Conservation (phyloP, 2,329 filamentous ascomycete species). For the Exserohilum turcica region DNA sequence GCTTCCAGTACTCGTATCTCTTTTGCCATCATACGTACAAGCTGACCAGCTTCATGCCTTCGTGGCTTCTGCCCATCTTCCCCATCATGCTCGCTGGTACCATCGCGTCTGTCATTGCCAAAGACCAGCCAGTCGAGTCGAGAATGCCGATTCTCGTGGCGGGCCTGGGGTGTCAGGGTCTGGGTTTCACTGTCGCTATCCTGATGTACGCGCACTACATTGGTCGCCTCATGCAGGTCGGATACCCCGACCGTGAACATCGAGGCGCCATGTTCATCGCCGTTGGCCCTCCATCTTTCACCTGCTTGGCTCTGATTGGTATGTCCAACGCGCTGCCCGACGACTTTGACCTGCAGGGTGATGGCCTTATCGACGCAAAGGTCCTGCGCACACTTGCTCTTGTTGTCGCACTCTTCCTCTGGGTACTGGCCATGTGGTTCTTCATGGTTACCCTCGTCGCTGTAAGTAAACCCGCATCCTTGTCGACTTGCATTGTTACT, state of each 20-base stretch:
- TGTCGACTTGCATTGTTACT: conserved; percentile 40
- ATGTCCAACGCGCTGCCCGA: conserved; percentile 62
- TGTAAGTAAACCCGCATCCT: conserved; percentile 29
- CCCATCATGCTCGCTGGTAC: conserved; percentile 75
- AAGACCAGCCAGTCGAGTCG: conserved; percentile 61
- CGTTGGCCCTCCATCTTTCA: conserved; percentile 76
- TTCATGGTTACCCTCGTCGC: conserved; percentile 53
- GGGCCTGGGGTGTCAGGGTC: conserved; percentile 70
- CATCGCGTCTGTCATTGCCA: conserved; percentile 68
- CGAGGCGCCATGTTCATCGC: conserved; percentile 75
- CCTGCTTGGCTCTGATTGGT: conserved; percentile 70
- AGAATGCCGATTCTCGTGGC: conserved; percentile 68
- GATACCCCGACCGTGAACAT: conserved; percentile 67
- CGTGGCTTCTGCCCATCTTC: conserved; percentile 76
- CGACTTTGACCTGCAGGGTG: conserved; percentile 55
- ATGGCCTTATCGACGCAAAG: conserved; percentile 52
- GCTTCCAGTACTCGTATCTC: conserved; percentile 65
- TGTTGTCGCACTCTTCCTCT: conserved; percentile 63
- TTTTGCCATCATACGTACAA: conserved; percentile 65
- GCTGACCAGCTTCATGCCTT: conserved; percentile 72
- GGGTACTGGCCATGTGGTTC: conserved; percentile 66
- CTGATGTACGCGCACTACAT: conserved; percentile 77
- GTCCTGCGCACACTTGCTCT: conserved; percentile 55
- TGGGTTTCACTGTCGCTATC: conserved; percentile 70
- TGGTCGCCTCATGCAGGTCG: conserved; percentile 70